These are phyloP conservation scores for Aspergillus intermedius DNA, from an alignment of 2,329 filamentous ascomycete genomes.

Conservation along the genomic window DNA sequence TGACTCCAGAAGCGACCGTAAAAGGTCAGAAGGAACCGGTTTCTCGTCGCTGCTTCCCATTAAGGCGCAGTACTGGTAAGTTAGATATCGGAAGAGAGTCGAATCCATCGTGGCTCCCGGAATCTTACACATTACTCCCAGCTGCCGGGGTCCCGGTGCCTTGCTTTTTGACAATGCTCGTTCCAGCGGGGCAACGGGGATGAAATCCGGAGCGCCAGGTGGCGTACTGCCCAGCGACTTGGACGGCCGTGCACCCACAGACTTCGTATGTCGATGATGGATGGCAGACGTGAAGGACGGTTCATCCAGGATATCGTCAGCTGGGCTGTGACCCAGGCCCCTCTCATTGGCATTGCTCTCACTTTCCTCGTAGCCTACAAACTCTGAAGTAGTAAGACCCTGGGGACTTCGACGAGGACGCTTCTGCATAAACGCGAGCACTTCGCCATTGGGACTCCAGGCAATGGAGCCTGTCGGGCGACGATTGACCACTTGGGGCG, in stretches of 20 bases:
- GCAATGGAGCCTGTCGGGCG: constrained; percentile 52
- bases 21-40: constrained; percentile 16
- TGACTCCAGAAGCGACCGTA: constrained; percentile 33
- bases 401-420: constrained; percentile 39
- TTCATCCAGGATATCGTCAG: constrained; percentile 54
- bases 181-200: constrained; percentile 46
- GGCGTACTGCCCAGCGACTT: constrained; percentile 52
- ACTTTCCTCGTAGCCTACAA: constrained; percentile 36
- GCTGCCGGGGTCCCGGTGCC: constrained; percentile 37
- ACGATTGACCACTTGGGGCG: constrained; percentile 52
- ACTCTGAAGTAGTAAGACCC: constrained; percentile 34
- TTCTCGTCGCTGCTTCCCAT: constrained; percentile 22
- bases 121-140: constrained; percentile 45
- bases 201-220: constrained; percentile 41
- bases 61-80: constrained; percentile 37
- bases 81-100: constrained; percentile 37
- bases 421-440: constrained; percentile 50
- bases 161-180: constrained; percentile 42
- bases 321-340: constrained; percentile 45
- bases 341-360: constrained; percentile 43
- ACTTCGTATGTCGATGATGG: constrained; percentile 42
- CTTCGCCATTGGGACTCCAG: constrained; percentile 52
- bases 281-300: constrained; percentile 45
- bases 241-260: constrained; percentile 41
- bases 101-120: constrained; percentile 41